phyloP scores from a whole-genome alignment of 2,329 filamentous ascomycete species.

The Cytospora mali region DNA sequence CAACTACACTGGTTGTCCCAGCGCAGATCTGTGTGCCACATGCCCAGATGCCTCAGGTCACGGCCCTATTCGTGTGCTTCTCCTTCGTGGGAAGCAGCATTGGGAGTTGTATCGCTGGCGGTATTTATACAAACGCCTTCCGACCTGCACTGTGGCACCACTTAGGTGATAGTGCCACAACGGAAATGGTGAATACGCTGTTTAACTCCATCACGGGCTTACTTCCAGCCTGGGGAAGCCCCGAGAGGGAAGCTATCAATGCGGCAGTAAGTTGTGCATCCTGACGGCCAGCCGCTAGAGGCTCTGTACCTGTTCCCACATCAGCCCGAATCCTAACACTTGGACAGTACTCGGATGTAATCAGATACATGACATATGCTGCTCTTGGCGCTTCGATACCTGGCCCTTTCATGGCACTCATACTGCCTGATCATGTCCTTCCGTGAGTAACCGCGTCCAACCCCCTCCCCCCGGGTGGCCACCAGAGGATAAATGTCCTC shows the following conservation, averaged over 20 bases:
- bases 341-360: conserved; percentile 4
- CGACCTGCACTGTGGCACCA: conserved; percentile 40
- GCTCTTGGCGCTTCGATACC: conserved; percentile 10
- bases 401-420: background rate
- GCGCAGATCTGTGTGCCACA: conserved; percentile 50
- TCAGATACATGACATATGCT: background rate
- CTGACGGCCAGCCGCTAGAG: too few relatives aligned
- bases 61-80: conserved; percentile 47
- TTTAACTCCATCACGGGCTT: conserved; percentile 49
- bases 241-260: conserved; percentile 46
- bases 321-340: background rate
- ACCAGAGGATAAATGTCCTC: too few relatives aligned
- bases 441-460: background rate
- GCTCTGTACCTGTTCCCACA: background rate
- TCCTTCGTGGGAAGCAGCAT: conserved; percentile 45
- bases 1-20: conserved; percentile 45
- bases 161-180: conserved; percentile 38
- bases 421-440: conserved; percentile 1
- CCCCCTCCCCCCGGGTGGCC: too few relatives aligned
- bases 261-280: conserved; percentile 37
- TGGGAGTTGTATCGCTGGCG: conserved; percentile 48
- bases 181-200: conserved; percentile 40
- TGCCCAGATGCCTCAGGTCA: conserved; percentile 50
- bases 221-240: conserved; percentile 44
- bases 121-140: conserved; percentile 53